Percentiles rank a stretch among this genome's conserved stretches.
phyloP scores from a whole-genome alignment of 768 basidiomycete species.

The Kwoniella pini region DNA sequence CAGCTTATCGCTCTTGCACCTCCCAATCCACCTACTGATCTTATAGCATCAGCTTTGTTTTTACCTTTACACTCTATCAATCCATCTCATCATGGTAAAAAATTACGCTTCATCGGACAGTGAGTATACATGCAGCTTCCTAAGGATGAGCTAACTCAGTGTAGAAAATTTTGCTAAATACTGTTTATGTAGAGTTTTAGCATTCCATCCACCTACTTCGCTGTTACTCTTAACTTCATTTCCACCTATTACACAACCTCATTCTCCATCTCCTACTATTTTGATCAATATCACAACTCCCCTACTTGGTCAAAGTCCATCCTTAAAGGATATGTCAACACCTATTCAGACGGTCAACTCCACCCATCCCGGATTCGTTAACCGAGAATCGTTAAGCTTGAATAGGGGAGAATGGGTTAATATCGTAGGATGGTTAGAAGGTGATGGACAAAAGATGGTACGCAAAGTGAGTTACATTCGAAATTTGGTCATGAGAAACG shows the following conservation, averaged over 20 bases:
- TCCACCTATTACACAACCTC: not conserved
- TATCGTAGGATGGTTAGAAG: slow-evolving; percentile 46
- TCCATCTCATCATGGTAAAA: slow-evolving; percentile 17
- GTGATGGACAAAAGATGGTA: slow-evolving; percentile 14
- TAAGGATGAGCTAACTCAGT: no score
- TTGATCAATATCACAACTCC: slow-evolving; percentile 35
- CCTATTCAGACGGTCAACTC: not conserved
- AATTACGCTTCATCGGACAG: slow-evolving; percentile 40
- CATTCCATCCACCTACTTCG: slow-evolving; percentile 29
- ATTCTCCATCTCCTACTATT: slow-evolving; percentile 18
- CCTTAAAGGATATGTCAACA: slow-evolving; percentile 20
- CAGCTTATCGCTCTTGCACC: slow-evolving; percentile 18
- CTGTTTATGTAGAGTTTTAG: slow-evolving; percentile 23
- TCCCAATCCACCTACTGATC: slow-evolving; percentile 26
- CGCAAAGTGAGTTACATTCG: slow-evolving; percentile 16
- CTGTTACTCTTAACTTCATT: slow-evolving; percentile 22
- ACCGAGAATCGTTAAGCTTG: slow-evolving; percentile 29
- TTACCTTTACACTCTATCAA: slow-evolving; percentile 29
- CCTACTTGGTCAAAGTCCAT: slow-evolving; percentile 32
- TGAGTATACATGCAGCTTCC: slow-evolving; percentile 10
- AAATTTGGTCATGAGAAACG: no score
- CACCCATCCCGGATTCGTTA: not conserved
- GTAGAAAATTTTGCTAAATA: not conserved
- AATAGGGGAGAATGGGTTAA: slow-evolving; percentile 36
- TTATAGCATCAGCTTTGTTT: slow-evolving; percentile 29